These are phyloP conservation scores for Filosporella fistucella DNA, from an alignment of 495 filamentous ascomycete genomes.

Conservation along the genomic window DNA sequence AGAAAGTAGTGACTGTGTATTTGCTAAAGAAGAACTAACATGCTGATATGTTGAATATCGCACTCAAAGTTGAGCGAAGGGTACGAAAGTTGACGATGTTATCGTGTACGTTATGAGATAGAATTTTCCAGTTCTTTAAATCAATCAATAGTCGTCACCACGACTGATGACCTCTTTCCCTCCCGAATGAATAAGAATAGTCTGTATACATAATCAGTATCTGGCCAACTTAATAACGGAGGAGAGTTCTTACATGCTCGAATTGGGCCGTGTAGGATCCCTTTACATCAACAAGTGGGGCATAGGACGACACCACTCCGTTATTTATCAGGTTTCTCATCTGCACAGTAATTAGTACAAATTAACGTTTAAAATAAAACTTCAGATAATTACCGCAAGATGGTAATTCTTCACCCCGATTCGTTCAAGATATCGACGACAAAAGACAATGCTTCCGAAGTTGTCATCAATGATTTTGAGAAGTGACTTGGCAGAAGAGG, in stretches of 20 bases:
- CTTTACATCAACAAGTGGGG: conserved; percentile 84
- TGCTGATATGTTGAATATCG: too few relatives aligned
- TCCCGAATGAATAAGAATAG: conserved; percentile 77
- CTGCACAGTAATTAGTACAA: not conserved
- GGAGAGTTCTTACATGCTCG: conserved; percentile 70
- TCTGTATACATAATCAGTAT: conserved; percentile 42
- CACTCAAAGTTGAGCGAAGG: too few relatives aligned
- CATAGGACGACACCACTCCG: conserved; percentile 88
- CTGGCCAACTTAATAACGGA: not conserved
- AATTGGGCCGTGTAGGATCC: conserved; percentile 94
- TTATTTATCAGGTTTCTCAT: conserved; percentile 78
- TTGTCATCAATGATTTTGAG: conserved; percentile 88
- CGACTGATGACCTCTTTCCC: conserved; percentile 92
- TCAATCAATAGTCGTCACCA: conserved; percentile 83
- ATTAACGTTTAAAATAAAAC: conserved; percentile 11
- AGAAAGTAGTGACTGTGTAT: too few relatives aligned
- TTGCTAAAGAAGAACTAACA: too few relatives aligned
- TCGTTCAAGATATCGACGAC: conserved; percentile 78
- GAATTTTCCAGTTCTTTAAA: too few relatives aligned
- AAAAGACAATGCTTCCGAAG: conserved; percentile 84
- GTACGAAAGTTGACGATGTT: too few relatives aligned
- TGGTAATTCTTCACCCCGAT: conserved; percentile 85
- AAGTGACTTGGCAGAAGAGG: conserved; percentile 75
- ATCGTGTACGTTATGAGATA: too few relatives aligned
- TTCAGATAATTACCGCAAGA: conserved; percentile 56